phyloP scores from a whole-genome alignment of 177 flowering plant genomes.

The Vitis hybrid region DNA sequence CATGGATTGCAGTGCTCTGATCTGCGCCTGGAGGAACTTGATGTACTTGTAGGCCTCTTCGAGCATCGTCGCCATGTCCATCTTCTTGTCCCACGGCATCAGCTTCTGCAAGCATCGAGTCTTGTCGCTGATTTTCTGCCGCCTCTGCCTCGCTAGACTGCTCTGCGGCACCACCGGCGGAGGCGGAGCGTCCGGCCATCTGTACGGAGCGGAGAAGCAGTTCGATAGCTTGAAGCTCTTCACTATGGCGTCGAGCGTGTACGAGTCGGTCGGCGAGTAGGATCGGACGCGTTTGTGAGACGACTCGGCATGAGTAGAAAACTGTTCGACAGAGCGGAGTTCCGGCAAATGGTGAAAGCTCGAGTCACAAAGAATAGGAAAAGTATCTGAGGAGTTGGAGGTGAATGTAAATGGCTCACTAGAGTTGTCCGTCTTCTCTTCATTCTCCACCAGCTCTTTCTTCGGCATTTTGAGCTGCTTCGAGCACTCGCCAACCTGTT shows the following conservation, averaged over 20 bases:
- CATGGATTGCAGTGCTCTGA: slow-evolving; percentile 56
- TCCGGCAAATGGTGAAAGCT: slow-evolving; percentile 19
- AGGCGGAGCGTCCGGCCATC: not conserved
- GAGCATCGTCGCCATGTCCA: slow-evolving; percentile 61
- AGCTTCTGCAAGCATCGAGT: slow-evolving; percentile 45
- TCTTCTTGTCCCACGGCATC: slow-evolving; percentile 62
- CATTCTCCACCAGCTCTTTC: slow-evolving; percentile 4
- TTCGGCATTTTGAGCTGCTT: slow-evolving; percentile 12
- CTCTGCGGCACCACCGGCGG: slow-evolving; percentile 2
- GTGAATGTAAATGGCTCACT: too few species aligned
- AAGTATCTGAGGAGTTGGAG: not conserved
- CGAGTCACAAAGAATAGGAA: not conserved
- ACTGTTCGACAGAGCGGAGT: slow-evolving; percentile 21
- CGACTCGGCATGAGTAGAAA: slow-evolving; percentile 5
- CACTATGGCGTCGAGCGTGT: slow-evolving; percentile 21
- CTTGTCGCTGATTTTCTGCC: slow-evolving; percentile 50
- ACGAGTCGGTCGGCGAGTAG: slow-evolving; percentile 4
- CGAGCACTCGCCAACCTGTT: not conserved
- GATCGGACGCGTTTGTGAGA: slow-evolving; percentile 18
- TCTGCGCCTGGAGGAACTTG: slow-evolving; percentile 64
- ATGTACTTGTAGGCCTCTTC: slow-evolving; percentile 73
- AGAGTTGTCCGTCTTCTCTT: not conserved
- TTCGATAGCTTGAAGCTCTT: slow-evolving; percentile 4
- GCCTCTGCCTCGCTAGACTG: slow-evolving; percentile 26
- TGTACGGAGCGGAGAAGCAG: not conserved